Evolutionary conservation across 495 filamentous ascomycete genomes (phyloP), one percentile per base, ranked within the genome.

Genomic region (Talaromyces liani): DNA sequence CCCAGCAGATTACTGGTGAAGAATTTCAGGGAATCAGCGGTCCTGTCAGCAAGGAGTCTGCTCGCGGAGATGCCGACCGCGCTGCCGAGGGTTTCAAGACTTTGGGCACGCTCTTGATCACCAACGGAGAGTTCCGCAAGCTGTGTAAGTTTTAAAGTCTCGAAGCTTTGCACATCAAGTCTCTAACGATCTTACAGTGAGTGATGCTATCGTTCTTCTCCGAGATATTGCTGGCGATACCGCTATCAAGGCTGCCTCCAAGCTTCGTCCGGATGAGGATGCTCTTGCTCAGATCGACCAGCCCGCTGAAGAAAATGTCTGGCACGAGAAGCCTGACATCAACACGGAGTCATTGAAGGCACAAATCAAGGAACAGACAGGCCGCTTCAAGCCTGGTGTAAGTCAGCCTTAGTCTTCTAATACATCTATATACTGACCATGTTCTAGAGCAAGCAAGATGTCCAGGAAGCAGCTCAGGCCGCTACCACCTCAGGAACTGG

Each of bases 71-170:
- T 73, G 91, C 88, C 22, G 87, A 89, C 66, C 77, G 91, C 71
- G 90, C 87, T 3, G 76, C 93, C 36, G 88, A 95, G 62, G 94
- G 95, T n/a, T 76, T 98, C 31, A 88, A 90, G 60, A 95, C 90
- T 2, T 76, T 98, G 7, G 94, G 95, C 53, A 93, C 88, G 10
- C 83, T 98, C 55, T 77, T 98, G 65, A 88, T 98, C 71, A 93
- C 92, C 64, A 98, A 98, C 66, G 95, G 94, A 64, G 93, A 97
- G 77, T 97, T 97, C 80, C 84, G 92, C 55, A 97, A 97, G 80
- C 85, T 97, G 22, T 75, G 91, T 94, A 81, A 74, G 91, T 87
- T 87, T 22, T 27, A 27, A 27, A 27, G 27, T 27, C 27, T 27
- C 27, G 27, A 27, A 27, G 27, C 27, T 27, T 27, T 5, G 4